Conservation (phyloP, 2,329 filamentous ascomycete species). For the Lomentospora prolificans region DNA sequence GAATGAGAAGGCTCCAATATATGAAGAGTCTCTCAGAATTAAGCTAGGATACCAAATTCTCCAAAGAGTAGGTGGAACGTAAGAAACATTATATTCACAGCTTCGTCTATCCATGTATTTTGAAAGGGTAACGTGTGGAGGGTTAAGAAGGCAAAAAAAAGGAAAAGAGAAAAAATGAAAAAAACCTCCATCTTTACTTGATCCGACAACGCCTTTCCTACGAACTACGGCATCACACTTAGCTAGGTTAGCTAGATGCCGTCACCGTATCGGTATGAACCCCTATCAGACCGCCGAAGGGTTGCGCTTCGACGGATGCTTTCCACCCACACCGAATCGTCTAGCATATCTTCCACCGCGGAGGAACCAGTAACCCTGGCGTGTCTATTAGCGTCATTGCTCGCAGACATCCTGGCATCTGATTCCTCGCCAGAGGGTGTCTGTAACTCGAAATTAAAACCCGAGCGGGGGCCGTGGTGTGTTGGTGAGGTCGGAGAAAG, state of each 20-base stretch:
- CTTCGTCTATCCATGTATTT: too few species aligned
- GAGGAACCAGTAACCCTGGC: constrained; percentile 2
- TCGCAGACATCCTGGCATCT: constrained; percentile 8
- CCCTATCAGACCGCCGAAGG: constrained; percentile 33
- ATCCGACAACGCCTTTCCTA: too few species aligned
- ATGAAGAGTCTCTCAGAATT: too few species aligned
- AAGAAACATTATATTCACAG: too few species aligned
- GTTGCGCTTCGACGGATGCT: constrained; percentile 86
- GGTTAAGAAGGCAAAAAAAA: too few species aligned
- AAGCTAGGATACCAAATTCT: too few species aligned
- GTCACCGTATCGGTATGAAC: constrained; percentile 22
- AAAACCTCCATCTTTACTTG: too few species aligned
- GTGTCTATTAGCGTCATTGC: constrained; percentile 8
- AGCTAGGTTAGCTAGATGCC: neutral
- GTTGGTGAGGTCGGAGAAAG: constrained; percentile 30
- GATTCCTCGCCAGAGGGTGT: constrained; percentile 25
- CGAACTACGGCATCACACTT: too few species aligned
- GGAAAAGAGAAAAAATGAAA: too few species aligned
- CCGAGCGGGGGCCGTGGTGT: constrained; percentile 36
- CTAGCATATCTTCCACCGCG: constrained; percentile 74
- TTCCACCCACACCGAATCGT: constrained; percentile 87
- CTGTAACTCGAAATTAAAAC: constrained; percentile 50
- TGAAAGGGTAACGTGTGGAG: too few species aligned
- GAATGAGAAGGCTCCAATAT: too few species aligned
- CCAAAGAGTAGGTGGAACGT: too few species aligned